A percentile compares a stretch with the other conserved stretches of the same genome.
Conservation (phyloP, 768 basidiomycete genomes). For the Mrakia hoshinonis region DNA sequence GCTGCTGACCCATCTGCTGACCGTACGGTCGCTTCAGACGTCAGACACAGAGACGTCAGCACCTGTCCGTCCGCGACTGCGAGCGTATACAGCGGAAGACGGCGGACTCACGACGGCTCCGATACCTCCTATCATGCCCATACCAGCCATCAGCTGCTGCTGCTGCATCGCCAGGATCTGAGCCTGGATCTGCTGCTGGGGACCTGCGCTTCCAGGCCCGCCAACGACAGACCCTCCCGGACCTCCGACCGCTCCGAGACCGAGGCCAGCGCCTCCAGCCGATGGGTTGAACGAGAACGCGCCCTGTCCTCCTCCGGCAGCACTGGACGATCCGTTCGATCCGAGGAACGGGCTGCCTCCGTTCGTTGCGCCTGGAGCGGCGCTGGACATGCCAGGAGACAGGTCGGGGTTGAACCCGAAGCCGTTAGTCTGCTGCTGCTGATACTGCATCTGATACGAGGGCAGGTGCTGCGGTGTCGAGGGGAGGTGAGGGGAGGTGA, state of each 20-base stretch:
- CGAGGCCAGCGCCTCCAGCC: conserved; percentile 8
- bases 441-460: not conserved
- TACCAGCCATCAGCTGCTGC: conserved; percentile 5
- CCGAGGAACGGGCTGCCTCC: conserved; percentile 6
- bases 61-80: not conserved
- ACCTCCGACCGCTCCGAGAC: not conserved
- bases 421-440: conserved; percentile 42
- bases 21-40: conserved; percentile 34
- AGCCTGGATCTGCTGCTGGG: conserved; percentile 23
- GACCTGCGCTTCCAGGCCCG: conserved; percentile 38
- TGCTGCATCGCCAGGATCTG: conserved; percentile 21
- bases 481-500: conserved; percentile 45
- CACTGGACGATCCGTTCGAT: not conserved
- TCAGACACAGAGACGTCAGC: conserved; percentile 22
- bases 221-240: not conserved
- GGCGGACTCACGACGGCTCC: not conserved
- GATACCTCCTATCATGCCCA: conserved; percentile 44
- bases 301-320: not conserved
- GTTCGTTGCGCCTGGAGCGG: not conserved
- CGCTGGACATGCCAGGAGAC: not conserved
- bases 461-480: not conserved
- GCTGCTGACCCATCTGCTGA: conserved; percentile 29
- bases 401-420: conserved; percentile 60
- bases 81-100: not conserved
- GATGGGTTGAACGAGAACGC: not conserved